Conservation (phyloP, 345 rosid species). For the Psidium friedrichsthalianum region DNA sequence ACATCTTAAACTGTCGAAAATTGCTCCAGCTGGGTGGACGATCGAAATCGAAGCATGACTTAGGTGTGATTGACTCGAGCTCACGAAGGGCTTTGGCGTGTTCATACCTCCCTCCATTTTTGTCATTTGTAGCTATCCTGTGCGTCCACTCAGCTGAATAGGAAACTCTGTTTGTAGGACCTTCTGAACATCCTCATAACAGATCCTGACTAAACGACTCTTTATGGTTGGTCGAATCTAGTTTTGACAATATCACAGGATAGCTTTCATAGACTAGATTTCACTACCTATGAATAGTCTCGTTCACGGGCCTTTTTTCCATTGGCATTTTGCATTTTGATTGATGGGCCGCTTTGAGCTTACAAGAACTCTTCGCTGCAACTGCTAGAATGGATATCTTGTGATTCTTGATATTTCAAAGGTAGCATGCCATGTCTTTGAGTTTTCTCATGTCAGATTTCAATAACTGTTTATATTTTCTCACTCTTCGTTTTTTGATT, state of each 20-base stretch:
- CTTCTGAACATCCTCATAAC: background rate
- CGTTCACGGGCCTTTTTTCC: background rate
- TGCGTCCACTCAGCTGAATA: background rate
- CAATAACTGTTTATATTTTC: background rate
- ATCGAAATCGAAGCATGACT: background rate
- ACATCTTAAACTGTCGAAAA: background rate
- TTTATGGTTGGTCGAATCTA: background rate
- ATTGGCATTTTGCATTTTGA: background rate
- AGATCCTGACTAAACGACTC: background rate
- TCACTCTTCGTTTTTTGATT: background rate
- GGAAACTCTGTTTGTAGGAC: background rate
- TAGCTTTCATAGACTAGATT: background rate
- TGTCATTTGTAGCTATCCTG: background rate
- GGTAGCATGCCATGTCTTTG: background rate
- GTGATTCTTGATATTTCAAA: background rate
- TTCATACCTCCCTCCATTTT: background rate
- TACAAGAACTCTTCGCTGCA: background rate
- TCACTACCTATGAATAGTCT: background rate
- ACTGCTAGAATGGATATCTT: background rate
- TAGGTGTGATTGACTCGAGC: background rate
- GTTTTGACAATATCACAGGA: background rate
- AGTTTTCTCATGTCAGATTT: background rate
- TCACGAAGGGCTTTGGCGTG: background rate
- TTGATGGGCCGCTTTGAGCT: background rate
- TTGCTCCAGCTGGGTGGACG: background rate